Evolutionary conservation across 148 eudicot genomes (phyloP).

Genomic region (Nepenthes gracilis): DNA sequence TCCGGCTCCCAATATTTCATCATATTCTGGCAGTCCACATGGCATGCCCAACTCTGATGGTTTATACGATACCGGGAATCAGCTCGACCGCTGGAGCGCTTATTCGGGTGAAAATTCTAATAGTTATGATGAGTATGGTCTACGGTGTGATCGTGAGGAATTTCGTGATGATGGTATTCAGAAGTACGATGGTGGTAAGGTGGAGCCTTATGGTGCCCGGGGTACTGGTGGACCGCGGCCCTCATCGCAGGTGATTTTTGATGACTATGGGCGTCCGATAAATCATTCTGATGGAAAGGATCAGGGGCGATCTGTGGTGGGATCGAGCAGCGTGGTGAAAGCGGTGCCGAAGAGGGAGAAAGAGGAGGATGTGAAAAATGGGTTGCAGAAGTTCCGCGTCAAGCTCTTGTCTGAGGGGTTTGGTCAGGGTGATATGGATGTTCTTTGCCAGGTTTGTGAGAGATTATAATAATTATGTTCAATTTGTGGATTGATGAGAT

Average conservation of each 20-base stretch:
- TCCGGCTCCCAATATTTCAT: neutral
- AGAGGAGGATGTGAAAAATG: constrained; percentile 29
- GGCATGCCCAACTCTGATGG: neutral
- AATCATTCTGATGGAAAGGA: constrained; percentile 21
- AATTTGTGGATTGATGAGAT: neutral
- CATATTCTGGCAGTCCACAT: neutral
- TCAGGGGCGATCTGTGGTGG: constrained; percentile 9
- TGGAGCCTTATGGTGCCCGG: constrained; percentile 55
- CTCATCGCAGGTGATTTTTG: constrained; percentile 40
- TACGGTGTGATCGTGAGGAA: constrained; percentile 7
- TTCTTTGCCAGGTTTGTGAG: constrained; percentile 74
- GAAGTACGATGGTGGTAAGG: constrained; percentile 43
- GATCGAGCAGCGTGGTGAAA: constrained; percentile 28
- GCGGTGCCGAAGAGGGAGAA: constrained; percentile 46
- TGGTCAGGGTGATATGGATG: constrained; percentile 69
- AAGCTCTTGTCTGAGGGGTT: constrained; percentile 58
- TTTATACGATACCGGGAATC: neutral
- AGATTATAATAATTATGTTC: neutral
- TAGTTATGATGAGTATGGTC: constrained; percentile 11
- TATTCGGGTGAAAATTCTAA: constrained; percentile 12
- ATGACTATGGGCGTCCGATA: constrained; percentile 81
- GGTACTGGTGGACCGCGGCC: constrained; percentile 26
- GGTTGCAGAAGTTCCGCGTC: constrained; percentile 72
- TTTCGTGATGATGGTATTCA: constrained; percentile 39
- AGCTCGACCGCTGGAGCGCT: constrained; percentile 18